Percentiles rank a stretch among this genome's conserved stretches.
These are phyloP conservation scores for Venturia oleaginea DNA, from an alignment of 2,329 filamentous ascomycete genomes.

Conservation along the genomic window DNA sequence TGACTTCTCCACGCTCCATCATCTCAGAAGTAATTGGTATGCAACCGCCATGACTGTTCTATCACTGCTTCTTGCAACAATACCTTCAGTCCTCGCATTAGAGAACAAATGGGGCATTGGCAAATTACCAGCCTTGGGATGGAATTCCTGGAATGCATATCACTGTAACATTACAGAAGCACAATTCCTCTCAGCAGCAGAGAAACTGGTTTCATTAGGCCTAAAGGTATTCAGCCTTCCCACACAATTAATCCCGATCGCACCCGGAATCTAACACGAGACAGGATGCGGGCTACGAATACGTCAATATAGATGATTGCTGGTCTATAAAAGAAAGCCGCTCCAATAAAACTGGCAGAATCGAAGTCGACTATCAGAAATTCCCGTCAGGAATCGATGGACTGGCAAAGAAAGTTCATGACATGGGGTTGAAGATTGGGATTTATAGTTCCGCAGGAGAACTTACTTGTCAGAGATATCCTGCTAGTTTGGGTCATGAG, in stretches of 20 bases:
- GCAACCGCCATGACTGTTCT: too few species aligned
- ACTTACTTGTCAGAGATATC: conserved; percentile 29
- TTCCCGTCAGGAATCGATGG: conserved; percentile 19
- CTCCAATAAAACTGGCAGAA: conserved; percentile 32
- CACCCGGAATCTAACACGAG: background rate
- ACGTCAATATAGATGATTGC: conserved; percentile 45
- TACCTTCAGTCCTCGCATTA: background rate
- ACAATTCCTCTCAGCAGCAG: conserved; percentile 39
- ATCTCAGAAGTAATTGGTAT: too few species aligned
- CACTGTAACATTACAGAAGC: conserved; percentile 43
- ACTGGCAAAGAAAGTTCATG: conserved; percentile 29
- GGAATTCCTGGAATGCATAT: conserved; percentile 47
- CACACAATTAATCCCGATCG: background rate
- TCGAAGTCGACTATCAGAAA: conserved; percentile 24
- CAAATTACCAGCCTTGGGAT: conserved; percentile 23
- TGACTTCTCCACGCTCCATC: too few species aligned
- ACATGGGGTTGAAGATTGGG: conserved; percentile 40
- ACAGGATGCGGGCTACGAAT: conserved; percentile 39
- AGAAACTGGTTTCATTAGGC: conserved; percentile 40
- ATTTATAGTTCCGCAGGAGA: conserved; percentile 43
- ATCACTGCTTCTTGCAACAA: too few species aligned
- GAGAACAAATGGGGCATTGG: conserved; percentile 14
- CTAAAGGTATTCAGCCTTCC: conserved; percentile 26
- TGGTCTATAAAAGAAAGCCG: conserved; percentile 26
- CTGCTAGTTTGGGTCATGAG: conserved; percentile 42